A percentile compares a stretch with the other conserved stretches of the same genome.
Evolutionary conservation across 192 early-diverging fungal species (phyloP).

Genomic region (Rhizophagus sp.): DNA sequence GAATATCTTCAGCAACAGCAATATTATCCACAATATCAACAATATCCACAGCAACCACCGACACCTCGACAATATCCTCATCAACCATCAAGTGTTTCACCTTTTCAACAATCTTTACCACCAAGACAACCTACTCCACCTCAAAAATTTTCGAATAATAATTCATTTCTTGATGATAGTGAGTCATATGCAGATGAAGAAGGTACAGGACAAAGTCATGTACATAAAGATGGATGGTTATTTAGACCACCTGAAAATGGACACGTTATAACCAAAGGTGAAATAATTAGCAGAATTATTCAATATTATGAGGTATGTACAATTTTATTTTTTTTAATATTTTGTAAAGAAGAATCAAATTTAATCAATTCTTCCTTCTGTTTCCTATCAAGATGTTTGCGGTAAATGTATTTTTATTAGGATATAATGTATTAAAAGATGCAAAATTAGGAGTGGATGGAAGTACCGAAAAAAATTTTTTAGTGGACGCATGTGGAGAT

Average conservation of each 20-base stretch:
- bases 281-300: slow-evolving; percentile 20
- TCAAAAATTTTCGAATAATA: background rate
- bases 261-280: slow-evolving; percentile 24
- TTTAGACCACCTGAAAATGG: slow-evolving; percentile 28
- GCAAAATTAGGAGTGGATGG: background rate
- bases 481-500: slow-evolving; percentile 23
- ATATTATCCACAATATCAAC: slow-evolving; percentile 3
- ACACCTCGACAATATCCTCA: background rate
- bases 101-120: background rate
- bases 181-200: background rate
- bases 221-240: slow-evolving; percentile 17
- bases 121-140: background rate
- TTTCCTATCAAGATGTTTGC: slow-evolving; percentile 14
- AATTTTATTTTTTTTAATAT: background rate
- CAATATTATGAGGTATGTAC: slow-evolving; percentile 27
- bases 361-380: background rate
- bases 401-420: slow-evolving; percentile 23
- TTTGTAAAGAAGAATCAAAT: too few species aligned
- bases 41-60: background rate
- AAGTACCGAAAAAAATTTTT: background rate
- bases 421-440: slow-evolving; percentile 21
- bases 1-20: background rate
- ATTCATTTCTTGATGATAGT: background rate
- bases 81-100: background rate
- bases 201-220: background rate